Base-by-base conservation (phyloP, 2,329 filamentous ascomycete genomes). In the Hymenoscyphus salicellus region DNA sequence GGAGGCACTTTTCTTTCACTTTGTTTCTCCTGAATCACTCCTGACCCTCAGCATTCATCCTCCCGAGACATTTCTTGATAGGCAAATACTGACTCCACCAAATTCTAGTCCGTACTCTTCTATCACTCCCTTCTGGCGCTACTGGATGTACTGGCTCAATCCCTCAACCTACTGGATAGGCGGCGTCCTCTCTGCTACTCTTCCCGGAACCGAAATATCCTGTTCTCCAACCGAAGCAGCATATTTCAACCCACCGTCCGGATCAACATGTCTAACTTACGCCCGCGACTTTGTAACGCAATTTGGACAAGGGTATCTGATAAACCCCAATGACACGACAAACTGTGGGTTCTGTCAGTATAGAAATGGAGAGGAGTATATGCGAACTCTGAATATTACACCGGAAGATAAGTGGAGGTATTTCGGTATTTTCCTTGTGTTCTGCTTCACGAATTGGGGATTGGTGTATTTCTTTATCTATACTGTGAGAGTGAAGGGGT, bases 381-480 rank as follows among this genome's bases (percentile, higher is more conserved):
- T 93, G 71, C 68, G 78, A 2, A 85, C 83, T 5, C 75, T 85
- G 43, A 84, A 84, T 69, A 78, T 84, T 32, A 62, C 77, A 30
- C 75, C 78, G 1, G 70, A 70, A 23, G 82, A 93, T 62, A 91
- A 91, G 77, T 93, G 90, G 90, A 78, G 84, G 55, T 81, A 88
- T 74, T 89, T 92, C 70, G 90, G 88, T 7, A 87, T 92, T 66
- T 91, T 92, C 78, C 70, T 91, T 8, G 86, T 84, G 1, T 93
- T 92, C 74, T 86, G 85, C 61, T 78, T 89, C 16, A 87, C 84
- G 60, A 92, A 92, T 72, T 92, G 87, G 86, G 78, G 82, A 49
- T 76, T 92, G 62, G 88, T 92, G 0, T 91, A 90, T 75, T 91
- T 92, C 77, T 92, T 93, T 73, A 86, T 92, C 63, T 93, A 89